Base-by-base conservation (phyloP, 139 green algal species). In the Edaphochlamys debaryana region DNA sequence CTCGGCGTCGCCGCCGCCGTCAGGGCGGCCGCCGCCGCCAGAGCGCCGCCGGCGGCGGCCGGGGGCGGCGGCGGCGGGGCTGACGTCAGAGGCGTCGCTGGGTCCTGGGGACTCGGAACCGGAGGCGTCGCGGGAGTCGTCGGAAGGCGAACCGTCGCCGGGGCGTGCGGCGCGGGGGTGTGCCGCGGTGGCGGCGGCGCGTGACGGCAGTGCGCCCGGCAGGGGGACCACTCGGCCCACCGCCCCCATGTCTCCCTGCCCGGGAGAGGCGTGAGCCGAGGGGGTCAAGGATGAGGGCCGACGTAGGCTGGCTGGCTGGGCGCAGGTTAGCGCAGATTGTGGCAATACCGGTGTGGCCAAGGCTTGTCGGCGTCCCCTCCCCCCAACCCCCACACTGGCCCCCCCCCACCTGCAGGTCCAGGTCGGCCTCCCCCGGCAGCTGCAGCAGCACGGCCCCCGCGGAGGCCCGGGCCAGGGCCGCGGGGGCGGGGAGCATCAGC, bases 211-310 rank as follows among this genome's bases (percentile, higher is more conserved):
- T 1, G 32, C 36, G 9, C 64, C 78, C 4, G 64, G 78, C 42
- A 84, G 78, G 5, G 78, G 78, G 38, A 66, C 76, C 0, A 84
- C 45, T 11, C 78, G 78, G 36, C 78, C 78, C 19, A 84, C 76
- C 13, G 41, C 50, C 29, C 78, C 78, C 30, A 77, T 62, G 66
- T 84, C 78, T 4, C 78, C 78, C 78, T 84, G 74, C n/a, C n/a
- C n/a, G n/a, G n/a, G n/a, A n/a, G n/a, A n/a, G n/a, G n/a, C n/a
- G n/a, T n/a, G n/a, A n/a, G n/a, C n/a, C n/a, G n/a, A n/a, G n/a
- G n/a, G n/a, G n/a, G n/a, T n/a, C n/a, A n/a, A n/a, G n/a, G n/a
- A n/a, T n/a, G n/a, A n/a, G n/a, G n/a, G n/a, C n/a, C n/a, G n/a
- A n/a, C n/a, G n/a, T n/a, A n/a, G n/a, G n/a, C n/a, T n/a, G n/a